These are phyloP conservation scores for Mortierella sp. DNA, from an alignment of 371 early-diverging fungal genomes.

Conservation along the genomic window DNA sequence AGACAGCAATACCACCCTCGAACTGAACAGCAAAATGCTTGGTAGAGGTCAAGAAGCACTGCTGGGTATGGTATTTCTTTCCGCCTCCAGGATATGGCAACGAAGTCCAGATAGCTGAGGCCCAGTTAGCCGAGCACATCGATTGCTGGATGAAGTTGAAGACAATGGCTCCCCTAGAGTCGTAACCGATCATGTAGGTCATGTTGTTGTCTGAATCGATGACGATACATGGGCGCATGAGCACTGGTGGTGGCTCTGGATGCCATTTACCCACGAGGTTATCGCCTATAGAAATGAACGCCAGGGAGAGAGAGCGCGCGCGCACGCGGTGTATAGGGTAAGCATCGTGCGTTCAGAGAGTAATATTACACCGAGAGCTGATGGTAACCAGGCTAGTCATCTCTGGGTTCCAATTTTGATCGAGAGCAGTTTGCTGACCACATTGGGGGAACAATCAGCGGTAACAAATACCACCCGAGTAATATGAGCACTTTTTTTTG, in stretches of 20 bases:
- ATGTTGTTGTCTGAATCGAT: constrained; percentile 40
- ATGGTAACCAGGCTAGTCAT: no score
- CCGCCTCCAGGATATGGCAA: constrained; percentile 41
- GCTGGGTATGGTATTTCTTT: constrained; percentile 37
- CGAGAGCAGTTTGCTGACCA: constrained; percentile 18
- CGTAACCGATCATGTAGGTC: constrained; percentile 51
- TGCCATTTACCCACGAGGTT: constrained; percentile 30
- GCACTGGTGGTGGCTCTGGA: constrained; percentile 49
- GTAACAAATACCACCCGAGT: no score
- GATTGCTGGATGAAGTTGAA: constrained; percentile 46
- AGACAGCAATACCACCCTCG: constrained; percentile 46
- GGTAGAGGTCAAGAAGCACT: constrained; percentile 44
- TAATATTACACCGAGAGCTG: no score
- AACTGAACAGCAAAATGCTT: constrained; percentile 43
- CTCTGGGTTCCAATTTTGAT: constrained; percentile 4
- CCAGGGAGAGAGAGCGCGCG: no score
- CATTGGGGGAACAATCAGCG: no score
- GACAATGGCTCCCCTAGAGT: constrained; percentile 29
- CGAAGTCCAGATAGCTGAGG: constrained; percentile 31
- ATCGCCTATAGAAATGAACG: constrained; percentile 1
- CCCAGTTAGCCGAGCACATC: constrained; percentile 39
- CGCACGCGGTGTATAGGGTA: constrained; percentile 41
- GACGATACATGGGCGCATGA: constrained; percentile 45
- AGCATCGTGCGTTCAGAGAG: constrained; percentile 18
- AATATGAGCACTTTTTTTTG: constrained; percentile 12